Percentiles rank a stretch among this genome's conserved stretches.
Evolutionary conservation across 1,284 basidiomycete species (phyloP).

Genomic region (Lentinula novae-zelandiae): DNA sequence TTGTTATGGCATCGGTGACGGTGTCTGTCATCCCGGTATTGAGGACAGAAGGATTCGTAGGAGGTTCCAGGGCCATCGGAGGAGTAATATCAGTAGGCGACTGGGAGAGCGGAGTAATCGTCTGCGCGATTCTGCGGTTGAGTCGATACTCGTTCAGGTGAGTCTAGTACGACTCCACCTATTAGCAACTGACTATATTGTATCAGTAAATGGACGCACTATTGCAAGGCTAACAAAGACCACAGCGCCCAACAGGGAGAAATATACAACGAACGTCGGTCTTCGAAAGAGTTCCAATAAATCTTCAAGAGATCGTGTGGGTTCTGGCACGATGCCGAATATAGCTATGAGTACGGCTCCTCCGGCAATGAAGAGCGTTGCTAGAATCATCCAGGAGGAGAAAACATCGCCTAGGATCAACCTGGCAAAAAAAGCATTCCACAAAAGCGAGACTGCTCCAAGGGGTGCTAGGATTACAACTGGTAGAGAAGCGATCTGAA

Average conservation of each 20-base stretch:
- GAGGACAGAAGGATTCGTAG: slow-evolving; percentile 30
- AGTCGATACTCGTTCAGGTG: slow-evolving; percentile 54
- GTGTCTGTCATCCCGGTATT: slow-evolving; percentile 31
- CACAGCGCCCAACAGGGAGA: slow-evolving; percentile 65
- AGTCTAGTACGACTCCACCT: slow-evolving; percentile 34
- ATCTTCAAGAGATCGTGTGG: slow-evolving; percentile 86
- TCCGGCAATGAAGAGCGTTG: slow-evolving; percentile 83
- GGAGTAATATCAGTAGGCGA: slow-evolving; percentile 21
- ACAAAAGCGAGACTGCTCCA: slow-evolving; percentile 89
- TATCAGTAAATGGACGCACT: slow-evolving; percentile 41
- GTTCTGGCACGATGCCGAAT: slow-evolving; percentile 92
- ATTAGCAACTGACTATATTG: background rate
- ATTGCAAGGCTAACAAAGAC: slow-evolving; percentile 60
- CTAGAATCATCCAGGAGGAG: slow-evolving; percentile 80
- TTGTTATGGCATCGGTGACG: slow-evolving; percentile 30
- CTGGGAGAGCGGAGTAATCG: slow-evolving; percentile 32
- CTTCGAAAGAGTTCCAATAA: slow-evolving; percentile 78
- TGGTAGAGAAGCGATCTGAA: slow-evolving; percentile 92
- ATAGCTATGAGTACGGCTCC: slow-evolving; percentile 90
- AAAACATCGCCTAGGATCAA: slow-evolving; percentile 86
- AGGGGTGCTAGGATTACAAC: slow-evolving; percentile 92
- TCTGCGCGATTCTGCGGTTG: slow-evolving; percentile 11
- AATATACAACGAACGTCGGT: slow-evolving; percentile 80
- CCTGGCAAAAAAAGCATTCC: slow-evolving; percentile 92
- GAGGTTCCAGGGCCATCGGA: background rate